Evolutionary conservation across 108 stramenopile species (phyloP).

Genomic region (Nitzschia sp.): DNA sequence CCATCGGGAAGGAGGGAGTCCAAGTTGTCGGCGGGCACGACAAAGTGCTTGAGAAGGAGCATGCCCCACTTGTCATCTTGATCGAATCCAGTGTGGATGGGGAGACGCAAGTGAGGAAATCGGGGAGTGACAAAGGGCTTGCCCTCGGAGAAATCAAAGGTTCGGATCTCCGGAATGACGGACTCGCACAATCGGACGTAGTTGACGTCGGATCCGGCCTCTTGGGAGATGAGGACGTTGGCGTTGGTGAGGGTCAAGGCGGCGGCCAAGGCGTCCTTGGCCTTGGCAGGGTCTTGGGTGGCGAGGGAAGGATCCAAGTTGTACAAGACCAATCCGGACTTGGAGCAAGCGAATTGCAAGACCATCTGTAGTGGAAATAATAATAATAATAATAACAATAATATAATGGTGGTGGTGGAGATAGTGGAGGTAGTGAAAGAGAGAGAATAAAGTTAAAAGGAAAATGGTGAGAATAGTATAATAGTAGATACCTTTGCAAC

Average conservation of each 20-base stretch:
- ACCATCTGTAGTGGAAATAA: conserved; percentile 61
- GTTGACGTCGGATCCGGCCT: conserved; percentile 81
- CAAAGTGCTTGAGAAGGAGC: conserved; percentile 66
- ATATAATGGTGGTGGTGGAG: too few species aligned
- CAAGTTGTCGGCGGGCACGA: conserved; percentile 62
- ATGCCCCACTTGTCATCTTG: conserved; percentile 80
- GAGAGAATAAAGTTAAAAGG: neutral
- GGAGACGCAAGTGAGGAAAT: conserved; percentile 82
- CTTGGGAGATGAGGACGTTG: conserved; percentile 77
- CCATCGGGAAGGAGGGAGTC: conserved; percentile 29
- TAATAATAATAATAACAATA: neutral
- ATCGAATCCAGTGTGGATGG: conserved; percentile 86
- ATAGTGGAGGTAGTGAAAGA: too few species aligned
- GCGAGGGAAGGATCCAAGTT: conserved; percentile 73
- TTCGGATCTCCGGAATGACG: conserved; percentile 77
- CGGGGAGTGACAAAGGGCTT: conserved; percentile 81
- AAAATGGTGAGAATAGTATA: neutral
- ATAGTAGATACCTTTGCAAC: too few species aligned
- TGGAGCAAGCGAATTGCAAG: conserved; percentile 89
- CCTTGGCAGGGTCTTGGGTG: conserved; percentile 55
- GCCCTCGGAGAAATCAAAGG: conserved; percentile 77
- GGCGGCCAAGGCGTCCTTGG: conserved; percentile 63
- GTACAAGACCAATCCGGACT: conserved; percentile 81
- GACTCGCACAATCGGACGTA: conserved; percentile 67
- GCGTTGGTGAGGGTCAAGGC: conserved; percentile 80